Conservation (phyloP, 108 stramenopile genomes). For the Skeletonema marinoi region DNA sequence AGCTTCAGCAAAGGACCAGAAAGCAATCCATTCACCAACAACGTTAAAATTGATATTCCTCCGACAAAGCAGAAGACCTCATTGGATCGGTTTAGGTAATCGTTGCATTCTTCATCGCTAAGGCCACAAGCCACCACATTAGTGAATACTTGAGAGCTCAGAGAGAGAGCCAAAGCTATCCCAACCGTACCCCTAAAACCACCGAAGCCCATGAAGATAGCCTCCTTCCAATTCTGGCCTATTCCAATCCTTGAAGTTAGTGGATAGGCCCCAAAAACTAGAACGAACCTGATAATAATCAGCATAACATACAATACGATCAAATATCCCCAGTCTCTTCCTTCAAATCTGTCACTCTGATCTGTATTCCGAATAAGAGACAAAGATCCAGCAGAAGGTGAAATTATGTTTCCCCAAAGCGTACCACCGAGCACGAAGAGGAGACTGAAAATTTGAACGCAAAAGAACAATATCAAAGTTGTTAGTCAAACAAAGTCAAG, state of each 20-base stretch:
- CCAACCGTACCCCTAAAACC: slow-evolving; percentile 85
- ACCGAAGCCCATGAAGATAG: slow-evolving; percentile 63
- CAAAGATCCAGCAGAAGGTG: background rate
- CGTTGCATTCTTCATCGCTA: too few species aligned
- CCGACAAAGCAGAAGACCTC: slow-evolving; percentile 45
- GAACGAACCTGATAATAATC: slow-evolving; percentile 58
- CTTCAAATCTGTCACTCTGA: slow-evolving; percentile 27
- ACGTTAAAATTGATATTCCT: slow-evolving; percentile 53
- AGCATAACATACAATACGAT: slow-evolving; percentile 59
- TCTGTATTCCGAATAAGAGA: too few species aligned
- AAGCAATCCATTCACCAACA: slow-evolving; percentile 60
- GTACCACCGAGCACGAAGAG: slow-evolving; percentile 88
- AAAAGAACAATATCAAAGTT: background rate
- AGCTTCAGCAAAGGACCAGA: slow-evolving; percentile 59
- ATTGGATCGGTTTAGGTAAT: background rate
- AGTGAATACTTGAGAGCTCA: slow-evolving; percentile 39
- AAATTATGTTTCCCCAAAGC: slow-evolving; percentile 64
- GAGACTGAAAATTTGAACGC: slow-evolving; percentile 2
- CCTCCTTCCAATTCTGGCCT: slow-evolving; percentile 45
- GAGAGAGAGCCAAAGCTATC: slow-evolving; percentile 67
- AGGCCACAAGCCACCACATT: too few species aligned
- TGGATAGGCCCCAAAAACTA: slow-evolving; percentile 60
- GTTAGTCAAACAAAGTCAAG: background rate
- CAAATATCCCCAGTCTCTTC: slow-evolving; percentile 63
- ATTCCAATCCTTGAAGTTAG: slow-evolving; percentile 60